Base-by-base conservation (phyloP, 345 rosid species). In the Microthlaspi erraticum region DNA sequence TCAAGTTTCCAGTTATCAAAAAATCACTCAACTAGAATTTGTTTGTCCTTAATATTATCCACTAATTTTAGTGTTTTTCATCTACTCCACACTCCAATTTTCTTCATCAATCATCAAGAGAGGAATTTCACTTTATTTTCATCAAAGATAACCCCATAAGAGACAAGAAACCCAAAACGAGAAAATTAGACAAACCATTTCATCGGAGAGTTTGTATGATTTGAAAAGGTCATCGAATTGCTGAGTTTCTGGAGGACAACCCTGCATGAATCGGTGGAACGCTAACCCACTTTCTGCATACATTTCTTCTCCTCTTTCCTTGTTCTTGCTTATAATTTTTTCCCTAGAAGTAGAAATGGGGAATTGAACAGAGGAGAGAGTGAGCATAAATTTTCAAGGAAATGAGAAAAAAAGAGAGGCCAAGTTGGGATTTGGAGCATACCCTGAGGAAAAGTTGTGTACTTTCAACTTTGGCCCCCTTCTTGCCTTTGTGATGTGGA, bases 221-320 rank as follows among this genome's bases (percentile, higher is more conserved):
- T 82, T 78, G 71, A 80, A 89, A 77, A 80, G 83, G 53, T 86
- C 99, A 26, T 90, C 98, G 57, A 87, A 83, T 44, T 74, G 97
- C 64, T 79, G 87, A 75, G 76, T 74, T 46, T 93, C 96, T 56
- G 75, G 85, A 74, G 79, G 75, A 76, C 72, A 82, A 68, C 57
- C 80, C 74, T 83, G 96, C 86, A 85, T 62, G 75, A 83, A 87
- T 26, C 90, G 88, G 29, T 26, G 29, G 53, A 79, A 83, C 79
- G 82, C 59, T 4, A 84, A 43, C 10, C 85, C 89, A 10, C 88
- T 72, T 59, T 87, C 91, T 48, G 93, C 92, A 84, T 83, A 91
- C 97, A 91, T 93, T 89, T 51, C n/a, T 50, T 4, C 29, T 32
- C n/a, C 41, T 1, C 20, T 7, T 37, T 1, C 37, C n/a, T 43